Percentiles rank a stretch among this genome's conserved stretches.
phyloP scores from a whole-genome alignment of 139 green algal genomes.

The Chlamydomonas sp. region DNA sequence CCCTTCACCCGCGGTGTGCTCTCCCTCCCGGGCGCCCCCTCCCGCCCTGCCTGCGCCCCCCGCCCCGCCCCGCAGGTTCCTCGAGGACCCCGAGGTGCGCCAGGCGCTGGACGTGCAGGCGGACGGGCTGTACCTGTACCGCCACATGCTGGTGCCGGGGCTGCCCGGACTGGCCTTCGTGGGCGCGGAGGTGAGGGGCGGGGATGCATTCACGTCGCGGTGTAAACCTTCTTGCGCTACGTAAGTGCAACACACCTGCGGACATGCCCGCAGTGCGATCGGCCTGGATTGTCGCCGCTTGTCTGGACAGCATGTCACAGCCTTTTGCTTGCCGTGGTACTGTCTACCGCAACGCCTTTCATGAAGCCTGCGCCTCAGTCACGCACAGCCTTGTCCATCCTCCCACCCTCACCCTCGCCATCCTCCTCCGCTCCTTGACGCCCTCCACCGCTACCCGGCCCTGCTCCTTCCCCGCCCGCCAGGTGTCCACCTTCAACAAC shows the following conservation, averaged over 20 bases:
- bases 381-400: background rate
- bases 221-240: background rate
- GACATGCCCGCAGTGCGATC: background rate
- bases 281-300: too few species aligned
- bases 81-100: conserved; percentile 25
- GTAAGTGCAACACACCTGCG: background rate
- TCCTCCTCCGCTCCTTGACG: background rate
- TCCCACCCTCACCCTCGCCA: background rate
- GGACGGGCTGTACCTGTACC: conserved; percentile 56
- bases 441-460: background rate
- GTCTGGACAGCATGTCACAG: too few species aligned
- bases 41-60: background rate
- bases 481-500: conserved; percentile 52
- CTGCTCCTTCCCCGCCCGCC: background rate
- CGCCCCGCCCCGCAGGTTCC: too few species aligned
- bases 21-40: too few species aligned
- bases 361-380: too few species aligned
- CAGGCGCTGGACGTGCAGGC: conserved; percentile 36
- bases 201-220: too few species aligned
- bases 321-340: too few species aligned
- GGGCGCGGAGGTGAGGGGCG: conserved; percentile 28
- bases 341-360: too few species aligned
- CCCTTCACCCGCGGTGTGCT: too few species aligned
- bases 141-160: conserved; percentile 37
- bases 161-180: conserved; percentile 48